Evolutionary conservation across 805 yeast genomes (phyloP).

Genomic region (Ogataea glucozyma): DNA sequence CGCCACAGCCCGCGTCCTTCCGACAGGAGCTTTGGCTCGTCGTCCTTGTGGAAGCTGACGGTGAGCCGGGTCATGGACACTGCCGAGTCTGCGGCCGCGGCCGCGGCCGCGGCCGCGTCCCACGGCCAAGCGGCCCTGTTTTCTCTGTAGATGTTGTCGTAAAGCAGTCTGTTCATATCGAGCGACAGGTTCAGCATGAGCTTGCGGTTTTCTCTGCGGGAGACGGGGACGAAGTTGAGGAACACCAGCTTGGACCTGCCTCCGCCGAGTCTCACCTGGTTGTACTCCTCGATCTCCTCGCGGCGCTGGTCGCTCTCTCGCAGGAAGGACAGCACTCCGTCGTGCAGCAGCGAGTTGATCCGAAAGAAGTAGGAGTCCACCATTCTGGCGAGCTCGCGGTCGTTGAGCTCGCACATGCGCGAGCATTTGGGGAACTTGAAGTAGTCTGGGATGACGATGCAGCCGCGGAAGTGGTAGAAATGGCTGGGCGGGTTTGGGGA

Average conservation of each 20-base stretch:
- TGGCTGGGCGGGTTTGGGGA: slow-evolving; percentile 3
- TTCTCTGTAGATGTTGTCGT: slow-evolving; percentile 23
- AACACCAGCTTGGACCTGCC: slow-evolving; percentile 35
- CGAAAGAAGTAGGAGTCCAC: slow-evolving; percentile 29
- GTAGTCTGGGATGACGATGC: slow-evolving; percentile 66
- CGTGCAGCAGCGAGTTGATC: slow-evolving; percentile 28
- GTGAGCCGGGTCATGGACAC: slow-evolving; percentile 32
- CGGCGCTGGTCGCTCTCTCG: slow-evolving; percentile 32
- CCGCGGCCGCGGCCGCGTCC: too few species aligned
- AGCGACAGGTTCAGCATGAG: slow-evolving; percentile 24
- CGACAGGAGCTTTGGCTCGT: slow-evolving; percentile 23
- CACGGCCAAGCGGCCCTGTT: slow-evolving; percentile 14
- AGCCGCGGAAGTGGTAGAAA: slow-evolving; percentile 56
- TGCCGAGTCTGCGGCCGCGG: slow-evolving; percentile 13
- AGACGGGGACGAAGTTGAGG: slow-evolving; percentile 32
- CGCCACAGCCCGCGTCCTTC: slow-evolving; percentile 1
- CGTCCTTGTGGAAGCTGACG: slow-evolving; percentile 26
- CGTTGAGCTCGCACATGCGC: slow-evolving; percentile 29
- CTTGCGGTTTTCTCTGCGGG: slow-evolving; percentile 25
- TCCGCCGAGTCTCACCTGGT: slow-evolving; percentile 23
- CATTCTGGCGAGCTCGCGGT: slow-evolving; percentile 31
- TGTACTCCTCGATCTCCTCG: slow-evolving; percentile 24
- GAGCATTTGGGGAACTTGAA: slow-evolving; percentile 35
- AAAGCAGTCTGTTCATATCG: slow-evolving; percentile 23
- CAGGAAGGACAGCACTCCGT: slow-evolving; percentile 33